Evolutionary conservation across 371 early-diverging fungal genomes (phyloP).

Genomic region (Thermomucor indicae-seudaticae): DNA sequence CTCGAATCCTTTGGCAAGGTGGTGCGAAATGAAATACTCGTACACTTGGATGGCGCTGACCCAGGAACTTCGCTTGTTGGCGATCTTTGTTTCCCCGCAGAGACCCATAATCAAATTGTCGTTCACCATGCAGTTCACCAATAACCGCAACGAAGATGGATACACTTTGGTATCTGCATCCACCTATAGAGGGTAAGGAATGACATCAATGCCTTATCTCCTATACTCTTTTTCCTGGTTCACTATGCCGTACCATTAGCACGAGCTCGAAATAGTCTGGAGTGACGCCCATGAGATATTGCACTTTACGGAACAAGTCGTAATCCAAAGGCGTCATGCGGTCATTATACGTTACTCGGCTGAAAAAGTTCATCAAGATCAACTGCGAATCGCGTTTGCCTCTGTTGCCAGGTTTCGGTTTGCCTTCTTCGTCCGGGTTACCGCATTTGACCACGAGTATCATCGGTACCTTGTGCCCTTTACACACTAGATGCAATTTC

Average conservation of each 20-base stretch:
- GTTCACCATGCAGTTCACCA: conserved; percentile 76
- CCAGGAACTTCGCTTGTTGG: conserved; percentile 82
- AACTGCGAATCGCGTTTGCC: conserved; percentile 95
- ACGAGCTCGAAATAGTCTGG: conserved; percentile 81
- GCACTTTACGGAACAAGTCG: conserved; percentile 78
- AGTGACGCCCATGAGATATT: conserved; percentile 70
- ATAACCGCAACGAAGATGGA: conserved; percentile 63
- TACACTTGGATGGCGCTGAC: conserved; percentile 94
- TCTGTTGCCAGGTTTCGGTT: conserved; percentile 81
- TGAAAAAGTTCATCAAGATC: conserved; percentile 92
- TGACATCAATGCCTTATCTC: neutral
- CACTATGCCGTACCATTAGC: conserved; percentile 78
- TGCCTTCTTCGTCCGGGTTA: conserved; percentile 58
- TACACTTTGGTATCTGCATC: conserved; percentile 90
- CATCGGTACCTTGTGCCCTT: conserved; percentile 60
- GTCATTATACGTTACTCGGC: conserved; percentile 75
- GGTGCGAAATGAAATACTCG: conserved; percentile 96
- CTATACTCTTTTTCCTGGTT: neutral
- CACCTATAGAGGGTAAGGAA: conserved; percentile 20
- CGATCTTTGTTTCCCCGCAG: conserved; percentile 86
- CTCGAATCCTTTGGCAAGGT: conserved; percentile 91
- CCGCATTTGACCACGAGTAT: conserved; percentile 86
- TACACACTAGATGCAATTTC: conserved; percentile 27
- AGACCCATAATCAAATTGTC: conserved; percentile 82
- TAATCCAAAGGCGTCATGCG: conserved; percentile 84